A percentile compares a stretch with the other conserved stretches of the same genome.
phyloP scores from a whole-genome alignment of 1,284 basidiomycete genomes.

The Apiotrichum laibachii region DNA sequence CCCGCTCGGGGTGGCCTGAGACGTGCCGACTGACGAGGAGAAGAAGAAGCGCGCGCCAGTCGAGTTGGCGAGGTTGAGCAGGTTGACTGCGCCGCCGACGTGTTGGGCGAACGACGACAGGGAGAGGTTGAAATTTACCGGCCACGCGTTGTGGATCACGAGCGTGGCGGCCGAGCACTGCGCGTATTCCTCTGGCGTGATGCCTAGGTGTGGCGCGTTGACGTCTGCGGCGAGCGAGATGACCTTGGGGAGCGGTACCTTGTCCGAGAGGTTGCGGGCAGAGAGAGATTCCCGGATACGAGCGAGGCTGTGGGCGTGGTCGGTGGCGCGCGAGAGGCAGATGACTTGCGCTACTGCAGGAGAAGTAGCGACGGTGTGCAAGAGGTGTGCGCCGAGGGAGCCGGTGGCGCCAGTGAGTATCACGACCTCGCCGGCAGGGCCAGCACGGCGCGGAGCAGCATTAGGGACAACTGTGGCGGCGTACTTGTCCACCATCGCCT shows the following conservation, averaged over 20 bases:
- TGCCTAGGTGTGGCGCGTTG: slow-evolving; percentile 52
- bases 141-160: slow-evolving; percentile 56
- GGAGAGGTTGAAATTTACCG: slow-evolving; percentile 46
- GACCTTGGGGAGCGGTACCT: slow-evolving; percentile 39
- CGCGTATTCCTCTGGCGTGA: slow-evolving; percentile 31
- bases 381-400: slow-evolving; percentile 61
- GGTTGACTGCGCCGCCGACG: slow-evolving; percentile 57
- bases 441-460: slow-evolving; percentile 4
- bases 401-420: slow-evolving; percentile 62
- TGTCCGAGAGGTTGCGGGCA: slow-evolving; percentile 25
- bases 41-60: slow-evolving; percentile 54
- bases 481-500: slow-evolving; percentile 54
- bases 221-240: slow-evolving; percentile 55
- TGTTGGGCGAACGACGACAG: slow-evolving; percentile 58
- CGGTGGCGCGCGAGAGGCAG: slow-evolving; percentile 55
- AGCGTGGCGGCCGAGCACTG: slow-evolving; percentile 48
- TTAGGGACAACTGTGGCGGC: slow-evolving; percentile 24
- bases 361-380: slow-evolving; percentile 52
- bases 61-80: slow-evolving; percentile 56
- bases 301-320: slow-evolving; percentile 33
- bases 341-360: slow-evolving; percentile 53
- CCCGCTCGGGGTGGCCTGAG: slow-evolving; percentile 34
- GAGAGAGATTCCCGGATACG: slow-evolving; percentile 40
- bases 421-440: slow-evolving; percentile 22
- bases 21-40: slow-evolving; percentile 58